These are phyloP conservation scores for Beta lomatogona DNA, from an alignment of 179 eudicot genomes.

Conservation along the genomic window DNA sequence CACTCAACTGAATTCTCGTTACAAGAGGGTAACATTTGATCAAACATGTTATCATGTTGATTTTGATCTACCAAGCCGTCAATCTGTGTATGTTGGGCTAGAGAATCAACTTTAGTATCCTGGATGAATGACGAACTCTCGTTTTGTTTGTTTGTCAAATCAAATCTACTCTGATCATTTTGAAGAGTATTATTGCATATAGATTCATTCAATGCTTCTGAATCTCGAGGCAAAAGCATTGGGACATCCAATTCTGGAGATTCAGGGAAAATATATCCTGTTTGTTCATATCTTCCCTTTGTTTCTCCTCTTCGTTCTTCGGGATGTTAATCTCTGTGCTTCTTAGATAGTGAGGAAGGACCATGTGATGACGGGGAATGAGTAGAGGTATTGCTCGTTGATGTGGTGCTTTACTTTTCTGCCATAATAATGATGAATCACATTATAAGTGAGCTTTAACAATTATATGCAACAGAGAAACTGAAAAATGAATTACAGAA, in stretches of 20 bases:
- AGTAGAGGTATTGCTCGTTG: conserved; percentile 89
- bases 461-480: not conserved
- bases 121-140: conserved; percentile 46
- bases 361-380: conserved; percentile 97
- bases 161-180: conserved; percentile 30
- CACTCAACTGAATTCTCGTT: conserved; percentile 57
- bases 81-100: conserved; percentile 43
- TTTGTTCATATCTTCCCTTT: conserved; percentile 35
- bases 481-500: not conserved
- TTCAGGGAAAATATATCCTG: conserved; percentile 55
- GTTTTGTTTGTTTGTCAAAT: conserved; percentile 40
- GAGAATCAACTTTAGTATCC: conserved; percentile 51
- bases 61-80: conserved; percentile 57
- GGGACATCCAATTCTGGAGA: conserved; percentile 80
- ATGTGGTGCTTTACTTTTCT: conserved; percentile 97
- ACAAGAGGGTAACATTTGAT: conserved; percentile 29
- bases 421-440: conserved; percentile 30
- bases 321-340: conserved; percentile 47
- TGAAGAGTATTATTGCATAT: conserved; percentile 38
- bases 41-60: conserved; percentile 16
- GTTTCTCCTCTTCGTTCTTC: conserved; percentile 24
- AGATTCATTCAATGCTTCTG: conserved; percentile 43
- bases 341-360: conserved; percentile 82
- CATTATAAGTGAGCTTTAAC: conserved; percentile 7
- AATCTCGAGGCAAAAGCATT: conserved; percentile 86